A percentile compares a stretch with the other conserved stretches of the same genome.
Evolutionary conservation across 768 basidiomycete species (phyloP).

Genomic region (Naganishia kalamii): DNA sequence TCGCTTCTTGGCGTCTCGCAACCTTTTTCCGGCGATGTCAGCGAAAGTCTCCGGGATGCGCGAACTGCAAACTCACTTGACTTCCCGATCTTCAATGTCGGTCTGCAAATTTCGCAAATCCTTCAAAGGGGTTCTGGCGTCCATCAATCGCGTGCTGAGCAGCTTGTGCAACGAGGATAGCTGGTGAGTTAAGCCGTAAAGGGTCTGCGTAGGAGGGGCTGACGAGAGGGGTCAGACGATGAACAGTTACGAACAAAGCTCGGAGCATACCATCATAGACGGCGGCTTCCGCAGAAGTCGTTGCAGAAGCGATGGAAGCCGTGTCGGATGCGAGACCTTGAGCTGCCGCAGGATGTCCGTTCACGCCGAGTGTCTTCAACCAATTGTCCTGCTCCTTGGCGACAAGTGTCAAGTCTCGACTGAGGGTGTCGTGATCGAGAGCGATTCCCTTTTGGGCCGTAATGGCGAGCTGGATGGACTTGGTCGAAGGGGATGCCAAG

Average conservation of each 20-base stretch:
- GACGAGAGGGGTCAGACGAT: neutral
- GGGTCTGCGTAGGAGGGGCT: slow-evolving; percentile 21
- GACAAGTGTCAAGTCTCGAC: slow-evolving; percentile 15
- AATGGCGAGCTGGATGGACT: slow-evolving; percentile 20
- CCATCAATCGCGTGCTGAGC: slow-evolving; percentile 18
- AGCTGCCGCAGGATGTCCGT: neutral
- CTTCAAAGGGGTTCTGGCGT: slow-evolving; percentile 21
- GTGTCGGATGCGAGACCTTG: neutral
- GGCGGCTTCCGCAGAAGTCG: neutral
- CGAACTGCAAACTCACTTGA: neutral
- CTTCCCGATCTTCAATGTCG: slow-evolving; percentile 15
- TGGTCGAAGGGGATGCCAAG: neutral
- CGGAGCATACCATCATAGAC: neutral
- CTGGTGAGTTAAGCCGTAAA: slow-evolving; percentile 21
- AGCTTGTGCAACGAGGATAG: slow-evolving; percentile 22
- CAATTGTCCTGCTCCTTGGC: slow-evolving; percentile 21
- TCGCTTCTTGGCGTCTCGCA: neutral
- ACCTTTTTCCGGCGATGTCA: neutral
- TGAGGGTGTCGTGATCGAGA: slow-evolving; percentile 22
- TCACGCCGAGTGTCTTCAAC: slow-evolving; percentile 11
- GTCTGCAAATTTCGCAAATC: slow-evolving; percentile 19
- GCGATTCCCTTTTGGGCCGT: slow-evolving; percentile 25
- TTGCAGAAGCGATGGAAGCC: neutral
- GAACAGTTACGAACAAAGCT: no score
- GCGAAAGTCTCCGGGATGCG: neutral